These are phyloP conservation scores for Vaccinium darrowii DNA, from an alignment of 148 eudicot species.

Conservation along the genomic window DNA sequence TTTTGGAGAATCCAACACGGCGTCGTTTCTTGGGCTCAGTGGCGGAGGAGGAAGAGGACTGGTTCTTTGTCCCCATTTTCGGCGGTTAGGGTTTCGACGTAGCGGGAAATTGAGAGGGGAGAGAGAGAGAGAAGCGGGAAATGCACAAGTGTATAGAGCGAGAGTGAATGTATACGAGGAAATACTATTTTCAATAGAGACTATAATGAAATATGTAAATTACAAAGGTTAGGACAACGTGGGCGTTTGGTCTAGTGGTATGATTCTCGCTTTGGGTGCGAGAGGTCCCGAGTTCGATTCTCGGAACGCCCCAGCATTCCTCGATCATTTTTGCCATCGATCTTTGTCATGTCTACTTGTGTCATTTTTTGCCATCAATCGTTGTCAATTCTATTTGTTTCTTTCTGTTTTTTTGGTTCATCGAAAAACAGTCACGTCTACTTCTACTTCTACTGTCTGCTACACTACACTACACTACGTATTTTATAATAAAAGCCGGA, in stretches of 20 bases:
- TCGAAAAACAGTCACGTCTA: too few relatives aligned
- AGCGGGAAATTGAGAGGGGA: conserved; percentile 24
- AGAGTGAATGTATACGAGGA: not conserved
- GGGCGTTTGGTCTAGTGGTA: conserved; percentile 77
- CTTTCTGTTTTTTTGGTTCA: too few relatives aligned
- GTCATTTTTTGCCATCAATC: too few relatives aligned
- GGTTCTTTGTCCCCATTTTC: conserved; percentile 73
- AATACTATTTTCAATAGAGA: not conserved
- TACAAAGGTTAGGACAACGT: rapidly evolving
- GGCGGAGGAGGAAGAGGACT: conserved; percentile 35
- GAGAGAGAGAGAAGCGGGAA: conserved; percentile 59
- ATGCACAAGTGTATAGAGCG: not conserved
- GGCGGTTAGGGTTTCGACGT: conserved; percentile 64
- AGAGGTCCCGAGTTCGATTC: conserved; percentile 74
- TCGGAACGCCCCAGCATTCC: conserved; percentile 48
- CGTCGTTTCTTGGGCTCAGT: conserved; percentile 77
- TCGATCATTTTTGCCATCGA: too few relatives aligned
- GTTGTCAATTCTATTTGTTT: too few relatives aligned
- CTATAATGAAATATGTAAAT: not conserved
- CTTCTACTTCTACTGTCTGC: too few relatives aligned
- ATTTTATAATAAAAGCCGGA: too few relatives aligned
- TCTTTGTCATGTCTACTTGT: too few relatives aligned
- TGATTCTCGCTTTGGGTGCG: conserved; percentile 81
- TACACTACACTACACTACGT: too few relatives aligned
- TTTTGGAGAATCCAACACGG: conserved; percentile 56